phyloP scores from a whole-genome alignment of 306 rosid species.

The Trichosanthes truncata region DNA sequence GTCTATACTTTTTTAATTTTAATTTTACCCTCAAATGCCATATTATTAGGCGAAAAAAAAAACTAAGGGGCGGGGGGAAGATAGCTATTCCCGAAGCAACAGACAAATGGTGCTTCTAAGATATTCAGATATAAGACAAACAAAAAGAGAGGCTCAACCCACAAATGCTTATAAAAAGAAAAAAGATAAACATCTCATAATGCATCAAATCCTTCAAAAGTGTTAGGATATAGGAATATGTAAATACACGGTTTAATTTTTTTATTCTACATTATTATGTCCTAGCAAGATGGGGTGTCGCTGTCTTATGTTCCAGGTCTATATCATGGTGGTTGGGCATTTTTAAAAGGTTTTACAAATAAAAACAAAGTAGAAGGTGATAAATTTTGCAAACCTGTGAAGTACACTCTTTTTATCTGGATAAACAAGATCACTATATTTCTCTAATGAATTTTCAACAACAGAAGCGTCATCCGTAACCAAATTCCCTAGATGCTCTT shows the following conservation, averaged over 20 bases:
- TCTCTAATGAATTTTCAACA: constrained; percentile 65
- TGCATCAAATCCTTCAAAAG: background rate
- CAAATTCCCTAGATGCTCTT: constrained; percentile 65
- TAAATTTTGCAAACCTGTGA: constrained; percentile 41
- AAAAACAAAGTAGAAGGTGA: background rate
- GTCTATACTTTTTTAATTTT: background rate
- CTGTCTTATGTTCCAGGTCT: background rate
- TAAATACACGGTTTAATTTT: background rate
- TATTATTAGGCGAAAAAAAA: background rate
- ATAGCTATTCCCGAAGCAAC: background rate
- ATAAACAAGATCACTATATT: constrained; percentile 53
- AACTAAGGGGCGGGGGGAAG: background rate
- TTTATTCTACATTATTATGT: background rate
- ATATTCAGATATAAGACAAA: background rate
- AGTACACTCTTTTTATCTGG: constrained; percentile 41
- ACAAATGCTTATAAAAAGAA: background rate
- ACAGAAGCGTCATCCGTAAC: constrained; percentile 88
- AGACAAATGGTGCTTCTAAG: background rate
- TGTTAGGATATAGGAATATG: background rate
- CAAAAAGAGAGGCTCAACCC: background rate
- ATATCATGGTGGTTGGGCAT: background rate
- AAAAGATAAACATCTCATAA: background rate
- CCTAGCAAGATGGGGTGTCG: background rate
- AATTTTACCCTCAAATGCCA: background rate
- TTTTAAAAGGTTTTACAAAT: background rate